A percentile compares a stretch with the other conserved stretches of the same genome.
Conservation (phyloP, 371 early-diverging fungal genomes). For the Mortierella sp. region DNA sequence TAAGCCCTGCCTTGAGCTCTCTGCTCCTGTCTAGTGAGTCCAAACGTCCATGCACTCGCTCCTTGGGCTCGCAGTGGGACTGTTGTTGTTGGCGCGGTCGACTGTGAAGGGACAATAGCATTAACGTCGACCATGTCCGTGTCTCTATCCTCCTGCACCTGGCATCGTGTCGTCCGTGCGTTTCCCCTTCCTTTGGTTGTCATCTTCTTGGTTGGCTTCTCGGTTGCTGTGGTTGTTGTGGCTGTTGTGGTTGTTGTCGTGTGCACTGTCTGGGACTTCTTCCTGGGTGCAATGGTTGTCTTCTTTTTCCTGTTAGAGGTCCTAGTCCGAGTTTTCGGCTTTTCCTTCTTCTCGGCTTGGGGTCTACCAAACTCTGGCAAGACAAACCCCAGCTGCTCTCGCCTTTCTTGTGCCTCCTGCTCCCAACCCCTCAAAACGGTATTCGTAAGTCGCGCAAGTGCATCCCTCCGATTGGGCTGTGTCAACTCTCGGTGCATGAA, state of each 20-base stretch:
- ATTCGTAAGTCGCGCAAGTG: not conserved
- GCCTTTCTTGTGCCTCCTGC: not conserved
- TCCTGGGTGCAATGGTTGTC: not conserved
- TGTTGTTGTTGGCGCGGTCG: no score
- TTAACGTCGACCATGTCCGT: no score
- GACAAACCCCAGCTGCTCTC: conserved; percentile 1
- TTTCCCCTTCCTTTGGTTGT: no score
- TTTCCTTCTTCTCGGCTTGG: not conserved
- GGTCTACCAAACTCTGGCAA: conserved; percentile 19
- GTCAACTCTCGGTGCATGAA: conserved; percentile 9
- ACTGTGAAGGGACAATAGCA: no score
- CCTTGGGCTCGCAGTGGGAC: no score
- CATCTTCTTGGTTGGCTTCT: no score
- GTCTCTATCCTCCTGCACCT: no score
- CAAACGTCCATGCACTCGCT: no score
- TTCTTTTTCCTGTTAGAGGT: not conserved
- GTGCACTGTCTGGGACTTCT: not conserved
- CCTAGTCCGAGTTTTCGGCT: not conserved
- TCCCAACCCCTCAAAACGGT: not conserved
- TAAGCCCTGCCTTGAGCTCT: no score
- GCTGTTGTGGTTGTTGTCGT: not conserved
- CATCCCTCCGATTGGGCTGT: conserved; percentile 14
- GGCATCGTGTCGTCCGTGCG: no score
- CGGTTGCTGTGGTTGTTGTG: not conserved
- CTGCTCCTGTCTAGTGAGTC: no score